Base-by-base conservation (phyloP, 1,139 yeast species). In the Taiozyma sp. region DNA sequence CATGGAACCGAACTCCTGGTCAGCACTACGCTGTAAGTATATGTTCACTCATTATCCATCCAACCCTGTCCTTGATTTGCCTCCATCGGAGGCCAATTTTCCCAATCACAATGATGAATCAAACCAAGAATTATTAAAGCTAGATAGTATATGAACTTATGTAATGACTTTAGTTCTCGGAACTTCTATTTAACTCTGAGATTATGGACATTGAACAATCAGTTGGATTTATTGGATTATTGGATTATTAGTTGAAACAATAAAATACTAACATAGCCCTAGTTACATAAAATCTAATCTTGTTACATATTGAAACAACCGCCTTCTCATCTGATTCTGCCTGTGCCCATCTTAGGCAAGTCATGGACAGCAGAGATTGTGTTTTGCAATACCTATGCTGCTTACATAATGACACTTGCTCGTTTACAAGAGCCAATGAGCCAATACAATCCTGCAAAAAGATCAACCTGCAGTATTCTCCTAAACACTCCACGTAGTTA, bases 131-230 rank as follows among this genome's bases (percentile, higher is more conserved):
- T 54, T 48, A 46, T 50, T 42, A 54, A 53, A 61, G 65, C 65
- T 61, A 61, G 65, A 61, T 61, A 61, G 65, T 61, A 61, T 61
- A 60, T 56, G 65, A 61, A 54, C 53, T 38, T 22, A 34, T 22
- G 52, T 50, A 36, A 53, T 56, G 65, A 61, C 60, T 58, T 55
- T 52, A 57, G 57, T 54, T 61, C 64, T 59, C 57, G 50, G 45
- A 47, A 40, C 43, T 23, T 38, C 41, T 10, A 50, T 32, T 39
- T 23, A 53, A 52, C 14, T 48, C 54, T 7, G 56, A 53, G 23
- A 54, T 47, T 36, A 46, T 51, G 2, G 53, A 51, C 13, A 48
- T 12, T 8, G 39, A 23, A 2, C 45, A n/a, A 30, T 30, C 30
- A 4, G 9, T 29, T 29, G 30, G 34, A 30, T 30, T 13, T 13